Percentiles rank a stretch among this genome's conserved stretches.
These are phyloP conservation scores for Corymbia calophylla DNA, from an alignment of 441 rosid genomes.

Conservation along the genomic window DNA sequence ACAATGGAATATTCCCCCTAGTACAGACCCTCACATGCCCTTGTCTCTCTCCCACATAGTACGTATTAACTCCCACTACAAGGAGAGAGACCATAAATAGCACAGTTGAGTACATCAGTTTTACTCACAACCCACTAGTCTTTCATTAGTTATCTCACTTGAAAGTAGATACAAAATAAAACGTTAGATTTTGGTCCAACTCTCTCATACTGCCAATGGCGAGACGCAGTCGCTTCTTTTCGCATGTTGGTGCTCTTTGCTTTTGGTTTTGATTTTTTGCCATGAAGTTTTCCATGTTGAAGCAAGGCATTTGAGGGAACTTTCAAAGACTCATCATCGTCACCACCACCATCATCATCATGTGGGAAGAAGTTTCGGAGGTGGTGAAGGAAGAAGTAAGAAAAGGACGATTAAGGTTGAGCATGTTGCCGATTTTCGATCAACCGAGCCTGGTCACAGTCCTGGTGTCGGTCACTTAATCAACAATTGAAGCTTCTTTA, in stretches of 20 bases:
- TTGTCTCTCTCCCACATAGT: neutral
- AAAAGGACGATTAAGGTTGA: constrained; percentile 18
- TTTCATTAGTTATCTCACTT: neutral
- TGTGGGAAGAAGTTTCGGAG: neutral
- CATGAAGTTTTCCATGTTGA: neutral
- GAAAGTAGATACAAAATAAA: neutral
- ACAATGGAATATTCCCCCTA: neutral
- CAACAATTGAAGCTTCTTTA: constrained; percentile 15
- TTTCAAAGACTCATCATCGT: neutral
- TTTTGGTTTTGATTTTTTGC: neutral
- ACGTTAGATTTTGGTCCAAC: neutral
- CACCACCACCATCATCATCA: neutral
- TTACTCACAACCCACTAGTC: neutral
- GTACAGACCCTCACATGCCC: neutral
- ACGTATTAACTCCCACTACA: neutral
- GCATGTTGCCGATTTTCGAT: constrained; percentile 33
- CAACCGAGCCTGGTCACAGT: constrained; percentile 68
- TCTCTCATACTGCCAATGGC: neutral
- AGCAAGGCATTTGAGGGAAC: neutral
- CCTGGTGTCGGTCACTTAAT: constrained; percentile 73
- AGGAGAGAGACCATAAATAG: neutral
- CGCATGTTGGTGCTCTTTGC: neutral
- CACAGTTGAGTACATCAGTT: neutral
- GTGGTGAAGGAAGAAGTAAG: neutral
- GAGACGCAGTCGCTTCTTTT: neutral